Evolutionary conservation across 176 grass and related monocot species (phyloP), one percentile per base, ranked within the genome.

Genomic region (Oryza glaberrima): DNA sequence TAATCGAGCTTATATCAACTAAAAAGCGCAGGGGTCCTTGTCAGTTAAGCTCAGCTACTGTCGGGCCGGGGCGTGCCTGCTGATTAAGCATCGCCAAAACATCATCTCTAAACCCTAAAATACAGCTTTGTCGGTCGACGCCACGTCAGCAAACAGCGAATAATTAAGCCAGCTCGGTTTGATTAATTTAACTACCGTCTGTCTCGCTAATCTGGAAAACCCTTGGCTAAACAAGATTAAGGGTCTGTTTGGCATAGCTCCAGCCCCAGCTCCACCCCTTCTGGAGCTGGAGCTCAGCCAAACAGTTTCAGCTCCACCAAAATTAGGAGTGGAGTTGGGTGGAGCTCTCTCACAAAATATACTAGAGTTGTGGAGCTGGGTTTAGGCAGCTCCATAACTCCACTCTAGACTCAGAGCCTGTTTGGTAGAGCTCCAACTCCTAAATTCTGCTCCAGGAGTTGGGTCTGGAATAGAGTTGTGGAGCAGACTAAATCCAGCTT

Each of bases 61-160:
- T 85, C 78, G 65, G 51, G 49, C 43, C 43, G 14, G 9, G 49
- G 83, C 32, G 43, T 85, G 88, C 72, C 9, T 23, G 77, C 67
- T 88, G 77, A 73, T 23, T 35, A 63, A 41, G 51, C n/a, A n/a
- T 6, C 15, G 12, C 34, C 25, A 44, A 79, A 79, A 79, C 43
- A 44, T 44, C 43, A 8, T n/a, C 35, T 66, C 35, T 66, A 44
- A 14, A 54, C 51, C 51, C 51, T 58, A 77, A 65, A 26, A 17
- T 52, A 43, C 20, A 68, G 10, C 14, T 25, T 15, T 15, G 77
- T 54, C 81, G 10, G 76, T 35, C 65, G 2, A 8, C n/a, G 28
- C 49, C 64, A 81, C 70, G 48, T 85, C 82, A 76, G 77, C 36
- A 41, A 41, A 70, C 11, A 30, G 70, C 23, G 7, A 76, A 69